Conservation (phyloP, 495 filamentous ascomycete genomes). For the Staphylotrichum longicolle region DNA sequence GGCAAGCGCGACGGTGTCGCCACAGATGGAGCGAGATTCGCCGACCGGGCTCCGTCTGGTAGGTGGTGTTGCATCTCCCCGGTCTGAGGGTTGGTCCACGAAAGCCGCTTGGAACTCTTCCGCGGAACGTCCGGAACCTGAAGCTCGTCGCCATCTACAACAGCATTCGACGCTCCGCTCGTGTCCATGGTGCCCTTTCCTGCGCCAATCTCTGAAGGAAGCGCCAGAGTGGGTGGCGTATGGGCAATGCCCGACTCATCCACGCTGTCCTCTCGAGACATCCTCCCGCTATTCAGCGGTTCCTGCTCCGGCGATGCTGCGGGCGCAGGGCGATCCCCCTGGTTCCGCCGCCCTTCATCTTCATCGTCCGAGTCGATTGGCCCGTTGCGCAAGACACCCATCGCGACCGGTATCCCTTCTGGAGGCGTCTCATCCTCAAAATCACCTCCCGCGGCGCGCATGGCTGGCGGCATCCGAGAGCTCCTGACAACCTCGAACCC, state of each 20-base stretch:
- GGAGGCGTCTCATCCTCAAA: conserved; percentile 52
- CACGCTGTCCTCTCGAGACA: conserved; percentile 38
- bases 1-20: conserved; percentile 50
- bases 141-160: not conserved
- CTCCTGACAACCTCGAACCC: conserved; percentile 96
- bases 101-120: conserved; percentile 61
- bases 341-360: conserved; percentile 37
- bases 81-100: conserved; percentile 24
- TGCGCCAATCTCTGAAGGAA: conserved; percentile 56
- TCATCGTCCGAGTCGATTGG: conserved; percentile 60
- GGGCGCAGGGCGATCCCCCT: conserved; percentile 24
- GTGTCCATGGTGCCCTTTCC: conserved; percentile 43
- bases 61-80: conserved; percentile 18
- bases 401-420: conserved; percentile 57
- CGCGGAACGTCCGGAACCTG: conserved; percentile 51
- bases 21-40: conserved; percentile 17
- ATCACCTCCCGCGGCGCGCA: conserved; percentile 55
- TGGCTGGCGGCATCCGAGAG: conserved; percentile 61
- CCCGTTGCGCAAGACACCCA: conserved; percentile 55
- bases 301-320: conserved; percentile 34
- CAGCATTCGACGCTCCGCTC: not conserved
- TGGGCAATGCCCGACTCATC: conserved; percentile 40
- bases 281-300: conserved; percentile 47
- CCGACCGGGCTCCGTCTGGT: conserved; percentile 1
- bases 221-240: conserved; percentile 42